These are phyloP conservation scores for Ascochyta viciae-villosae DNA, from an alignment of 2,329 filamentous ascomycete species.

Conservation along the genomic window DNA sequence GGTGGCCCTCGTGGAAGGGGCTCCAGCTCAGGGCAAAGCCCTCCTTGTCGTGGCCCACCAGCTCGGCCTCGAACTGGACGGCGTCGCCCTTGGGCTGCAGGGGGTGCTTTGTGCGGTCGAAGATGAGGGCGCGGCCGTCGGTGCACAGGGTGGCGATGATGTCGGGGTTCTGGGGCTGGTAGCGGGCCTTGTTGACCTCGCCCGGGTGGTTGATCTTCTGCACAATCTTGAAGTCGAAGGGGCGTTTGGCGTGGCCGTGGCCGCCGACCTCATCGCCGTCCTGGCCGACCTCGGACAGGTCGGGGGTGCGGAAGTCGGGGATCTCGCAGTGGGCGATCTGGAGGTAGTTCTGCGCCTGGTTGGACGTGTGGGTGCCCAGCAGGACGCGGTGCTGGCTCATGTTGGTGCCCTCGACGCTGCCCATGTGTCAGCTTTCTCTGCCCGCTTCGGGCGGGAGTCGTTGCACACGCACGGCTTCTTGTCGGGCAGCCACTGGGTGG, in stretches of 20 bases:
- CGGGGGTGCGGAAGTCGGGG: slow-evolving; percentile 76
- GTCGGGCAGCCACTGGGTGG: slow-evolving; percentile 97
- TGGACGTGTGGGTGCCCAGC: slow-evolving; percentile 92
- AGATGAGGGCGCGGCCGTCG: slow-evolving; percentile 87
- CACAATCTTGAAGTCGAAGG: slow-evolving; percentile 87
- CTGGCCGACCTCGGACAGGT: slow-evolving; percentile 87
- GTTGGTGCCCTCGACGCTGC: slow-evolving; percentile 73
- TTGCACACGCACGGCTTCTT: slow-evolving; percentile 42
- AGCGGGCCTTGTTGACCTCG: slow-evolving; percentile 98
- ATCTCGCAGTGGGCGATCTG: slow-evolving; percentile 95
- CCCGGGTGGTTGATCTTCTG: slow-evolving; percentile 96
- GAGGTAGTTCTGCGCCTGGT: slow-evolving; percentile 84
- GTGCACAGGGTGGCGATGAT: slow-evolving; percentile 93
- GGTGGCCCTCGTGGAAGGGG: slow-evolving; percentile 78
- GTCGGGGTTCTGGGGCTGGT: slow-evolving; percentile 96
- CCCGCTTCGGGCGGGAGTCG: no score
- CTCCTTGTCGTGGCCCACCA: slow-evolving; percentile 84
- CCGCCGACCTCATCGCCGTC: slow-evolving; percentile 92
- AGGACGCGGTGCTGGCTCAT: slow-evolving; percentile 87
- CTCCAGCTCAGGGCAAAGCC: slow-evolving; percentile 95
- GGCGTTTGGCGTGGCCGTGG: slow-evolving; percentile 78
- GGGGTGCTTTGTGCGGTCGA: slow-evolving; percentile 94
- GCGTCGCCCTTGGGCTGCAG: slow-evolving; percentile 69
- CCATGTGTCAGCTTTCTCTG: slow-evolving; percentile 47
- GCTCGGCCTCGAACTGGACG: slow-evolving; percentile 81